These are phyloP conservation scores for Trichophyton schoenleinii DNA, from an alignment of 2,329 filamentous ascomycete genomes.

Conservation along the genomic window DNA sequence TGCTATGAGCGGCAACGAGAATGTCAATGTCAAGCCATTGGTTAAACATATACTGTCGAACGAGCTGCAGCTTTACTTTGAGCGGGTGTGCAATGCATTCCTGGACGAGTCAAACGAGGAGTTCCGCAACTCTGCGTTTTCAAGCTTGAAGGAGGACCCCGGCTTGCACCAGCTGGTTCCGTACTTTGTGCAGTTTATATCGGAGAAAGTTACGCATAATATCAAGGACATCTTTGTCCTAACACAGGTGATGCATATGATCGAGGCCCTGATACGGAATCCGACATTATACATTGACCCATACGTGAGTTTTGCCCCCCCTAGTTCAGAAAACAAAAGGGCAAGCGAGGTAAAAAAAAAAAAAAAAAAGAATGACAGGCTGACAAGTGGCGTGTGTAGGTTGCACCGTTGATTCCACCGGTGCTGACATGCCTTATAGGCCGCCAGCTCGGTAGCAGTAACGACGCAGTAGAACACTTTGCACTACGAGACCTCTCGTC, in stretches of 20 bases:
- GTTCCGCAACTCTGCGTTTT: conserved; percentile 71
- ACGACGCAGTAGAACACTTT: conserved; percentile 51
- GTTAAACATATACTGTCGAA: conserved; percentile 95
- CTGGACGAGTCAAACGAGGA: conserved; percentile 75
- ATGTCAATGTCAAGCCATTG: conserved; percentile 69
- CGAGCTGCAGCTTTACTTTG: conserved; percentile 92
- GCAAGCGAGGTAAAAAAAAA: neutral
- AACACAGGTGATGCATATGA: conserved; percentile 83
- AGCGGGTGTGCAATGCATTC: conserved; percentile 81
- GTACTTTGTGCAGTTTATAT: conserved; percentile 92
- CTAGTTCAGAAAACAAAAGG: neutral
- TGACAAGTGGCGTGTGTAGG: conserved; percentile 20
- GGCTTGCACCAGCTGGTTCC: conserved; percentile 90
- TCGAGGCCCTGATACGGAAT: conserved; percentile 72
- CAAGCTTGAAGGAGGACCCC: conserved; percentile 75
- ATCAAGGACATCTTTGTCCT: conserved; percentile 82
- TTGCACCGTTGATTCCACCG: conserved; percentile 62
- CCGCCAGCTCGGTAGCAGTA: conserved; percentile 56
- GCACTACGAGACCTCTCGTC: conserved; percentile 73
- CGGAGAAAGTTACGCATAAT: conserved; percentile 89
- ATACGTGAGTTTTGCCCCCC: conserved; percentile 36
- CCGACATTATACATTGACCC: conserved; percentile 62
- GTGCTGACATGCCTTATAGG: conserved; percentile 85
- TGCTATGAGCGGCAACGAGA: conserved; percentile 71
- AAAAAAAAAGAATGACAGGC: neutral